Evolutionary conservation across 2,329 filamentous ascomycete species (phyloP).

Genomic region (Penicillium sp.): DNA sequence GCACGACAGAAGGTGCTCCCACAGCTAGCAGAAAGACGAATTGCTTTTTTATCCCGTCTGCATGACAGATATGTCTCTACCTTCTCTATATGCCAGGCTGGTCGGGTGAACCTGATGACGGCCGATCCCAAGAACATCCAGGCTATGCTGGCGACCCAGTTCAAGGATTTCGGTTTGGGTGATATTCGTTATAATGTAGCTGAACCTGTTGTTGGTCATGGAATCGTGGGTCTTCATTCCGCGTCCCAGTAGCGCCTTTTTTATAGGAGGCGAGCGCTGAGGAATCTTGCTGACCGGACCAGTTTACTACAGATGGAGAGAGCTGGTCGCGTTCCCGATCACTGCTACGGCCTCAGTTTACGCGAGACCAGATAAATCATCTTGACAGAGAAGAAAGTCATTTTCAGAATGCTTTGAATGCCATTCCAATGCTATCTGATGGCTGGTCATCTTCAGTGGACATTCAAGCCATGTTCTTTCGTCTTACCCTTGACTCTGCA

Average conservation of each 20-base stretch:
- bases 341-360: constrained; percentile 56
- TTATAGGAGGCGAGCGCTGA: no score
- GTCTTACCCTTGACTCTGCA: constrained; percentile 68
- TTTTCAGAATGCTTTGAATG: constrained; percentile 54
- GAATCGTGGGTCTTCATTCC: constrained; percentile 36
- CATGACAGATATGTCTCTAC: background rate
- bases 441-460: constrained; percentile 57
- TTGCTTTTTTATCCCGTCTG: background rate
- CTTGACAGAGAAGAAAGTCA: constrained; percentile 64
- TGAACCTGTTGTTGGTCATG: constrained; percentile 47
- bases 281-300: background rate
- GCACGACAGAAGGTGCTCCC: background rate
- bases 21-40: background rate
- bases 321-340: constrained; percentile 53
- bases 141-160: constrained; percentile 7
- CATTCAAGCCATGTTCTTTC: constrained; percentile 66
- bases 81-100: background rate
- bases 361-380: constrained; percentile 57
- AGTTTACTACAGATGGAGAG: constrained; percentile 53
- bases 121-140: constrained; percentile 6
- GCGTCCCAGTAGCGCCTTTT: no score
- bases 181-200: constrained; percentile 34
- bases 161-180: constrained; percentile 16
- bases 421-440: constrained; percentile 61
- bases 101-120: background rate